Evolutionary conservation across 345 rosid species (phyloP).

Genomic region (Hypericum perforatum): DNA sequence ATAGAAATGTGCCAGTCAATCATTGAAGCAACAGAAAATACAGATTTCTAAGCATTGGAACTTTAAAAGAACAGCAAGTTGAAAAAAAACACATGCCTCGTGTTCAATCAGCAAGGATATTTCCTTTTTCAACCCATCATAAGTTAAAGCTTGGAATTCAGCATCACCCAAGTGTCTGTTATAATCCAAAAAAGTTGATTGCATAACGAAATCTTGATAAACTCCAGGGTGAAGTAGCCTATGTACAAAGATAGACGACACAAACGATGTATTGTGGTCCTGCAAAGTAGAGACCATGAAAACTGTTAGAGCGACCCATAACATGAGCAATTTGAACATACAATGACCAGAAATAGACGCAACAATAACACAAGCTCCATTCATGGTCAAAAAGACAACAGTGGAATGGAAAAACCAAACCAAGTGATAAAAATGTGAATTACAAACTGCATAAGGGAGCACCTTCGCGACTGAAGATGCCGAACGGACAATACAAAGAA

Average conservation of each 20-base stretch:
- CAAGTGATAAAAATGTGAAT: too few relatives aligned
- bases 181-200: constrained; percentile 62
- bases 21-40: too few relatives aligned
- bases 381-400: neutral
- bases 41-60: too few relatives aligned
- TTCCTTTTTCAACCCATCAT: constrained; percentile 74
- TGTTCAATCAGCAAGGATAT: constrained; percentile 62
- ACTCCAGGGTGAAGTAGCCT: constrained; percentile 84
- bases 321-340: constrained; percentile 1
- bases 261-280: constrained; percentile 63
- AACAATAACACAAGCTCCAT: neutral
- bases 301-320: constrained; percentile 6
- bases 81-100: constrained; percentile 41
- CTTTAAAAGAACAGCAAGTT: too few relatives aligned
- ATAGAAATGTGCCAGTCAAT: too few relatives aligned
- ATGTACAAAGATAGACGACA: constrained; percentile 71
- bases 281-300: constrained; percentile 27
- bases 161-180: constrained; percentile 66
- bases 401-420: too few relatives aligned
- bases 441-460: neutral
- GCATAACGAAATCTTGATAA: constrained; percentile 44
- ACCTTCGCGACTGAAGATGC: constrained; percentile 66
- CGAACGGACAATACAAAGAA: constrained; percentile 54
- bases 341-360: neutral
- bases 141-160: constrained; percentile 71